phyloP scores from a whole-genome alignment of 2,329 filamentous ascomycete species.

The Albifimbria verrucaria region DNA sequence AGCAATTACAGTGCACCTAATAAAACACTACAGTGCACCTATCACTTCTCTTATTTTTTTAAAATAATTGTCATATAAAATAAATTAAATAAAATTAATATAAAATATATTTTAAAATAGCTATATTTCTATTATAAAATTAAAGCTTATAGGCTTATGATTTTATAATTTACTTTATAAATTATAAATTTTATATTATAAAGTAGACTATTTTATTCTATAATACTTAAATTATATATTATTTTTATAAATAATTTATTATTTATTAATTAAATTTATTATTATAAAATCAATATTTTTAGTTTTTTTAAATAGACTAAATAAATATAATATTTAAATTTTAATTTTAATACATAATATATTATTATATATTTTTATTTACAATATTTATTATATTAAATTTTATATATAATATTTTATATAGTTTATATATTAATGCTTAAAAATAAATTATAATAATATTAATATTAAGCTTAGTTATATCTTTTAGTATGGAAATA shows the following conservation, averaged over 20 bases:
- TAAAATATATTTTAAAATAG: neutral
- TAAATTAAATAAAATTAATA: neutral
- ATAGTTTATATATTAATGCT: constrained; percentile 1
- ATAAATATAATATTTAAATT: no score
- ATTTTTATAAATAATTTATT: neutral
- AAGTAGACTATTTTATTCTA: constrained; percentile 1
- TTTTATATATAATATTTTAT: neutral
- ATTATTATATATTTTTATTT: neutral
- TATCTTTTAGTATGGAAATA: constrained; percentile 2
- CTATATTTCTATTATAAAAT: neutral
- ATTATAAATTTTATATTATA: neutral
- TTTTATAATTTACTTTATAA: neutral
- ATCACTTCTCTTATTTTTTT: neutral
- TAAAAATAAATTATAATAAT: neutral
- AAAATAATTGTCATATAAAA: neutral
- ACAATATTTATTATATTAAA: neutral
- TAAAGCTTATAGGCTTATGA: neutral
- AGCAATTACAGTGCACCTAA: neutral
- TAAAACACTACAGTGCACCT: neutral
- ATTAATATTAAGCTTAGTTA: neutral
- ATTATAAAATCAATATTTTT: neutral
- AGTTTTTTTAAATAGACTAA: neutral
- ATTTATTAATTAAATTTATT: neutral
- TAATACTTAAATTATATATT: neutral
- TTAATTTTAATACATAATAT: neutral